Evolutionary conservation across 352 stramenopile species (phyloP), one percentile per base, ranked within the genome.

Genomic region (Phytophthora melonis): DNA sequence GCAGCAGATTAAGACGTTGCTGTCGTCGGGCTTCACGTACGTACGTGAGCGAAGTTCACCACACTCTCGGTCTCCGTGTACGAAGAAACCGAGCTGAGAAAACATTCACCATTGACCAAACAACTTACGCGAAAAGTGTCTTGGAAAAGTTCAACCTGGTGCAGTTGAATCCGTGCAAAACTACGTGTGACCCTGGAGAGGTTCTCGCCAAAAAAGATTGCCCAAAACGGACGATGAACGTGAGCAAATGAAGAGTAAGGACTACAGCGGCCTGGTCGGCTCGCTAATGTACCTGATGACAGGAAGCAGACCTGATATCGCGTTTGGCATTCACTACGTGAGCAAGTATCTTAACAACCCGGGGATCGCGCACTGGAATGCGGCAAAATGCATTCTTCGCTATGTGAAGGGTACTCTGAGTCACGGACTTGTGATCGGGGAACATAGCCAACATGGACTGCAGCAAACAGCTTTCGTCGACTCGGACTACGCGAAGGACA

Each of bases 281-380:
- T 58, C n/a, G 1, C 27, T 75, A 30, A 54, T 70, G 61, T 75
- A 75, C 27, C 53, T 70, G 1, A 58, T 70, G 61, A 58, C 36
- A 3, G 68, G 68, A 13, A 66, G 7, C 2, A 59, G 62, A 27
- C 68, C 61, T 16, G 62, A 75, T 11, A 70, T 71, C 8, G 55
- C 68, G 9, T 70, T 66, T 9, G 45, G 13, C 1, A 66, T 75
- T 9, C 39, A 47, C 21, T 43, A 21, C 2, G 43, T 64, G 45
- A 70, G 55, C 62, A 62, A 63, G 49, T 70, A 50, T 14, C 16
- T 75, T 11, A 58, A 70, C 39, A 58, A 75, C 58, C 56, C 41
- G 0, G 61, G 61, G 9, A 0, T 63, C 4, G 11, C 34, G 9
- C 32, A 39, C 32, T 39, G 32, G 32, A 39, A 13, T 39, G 32